These are phyloP conservation scores for Pseudovirgaria hyperparasitica DNA, from an alignment of 2,329 filamentous ascomycete genomes.

Conservation along the genomic window DNA sequence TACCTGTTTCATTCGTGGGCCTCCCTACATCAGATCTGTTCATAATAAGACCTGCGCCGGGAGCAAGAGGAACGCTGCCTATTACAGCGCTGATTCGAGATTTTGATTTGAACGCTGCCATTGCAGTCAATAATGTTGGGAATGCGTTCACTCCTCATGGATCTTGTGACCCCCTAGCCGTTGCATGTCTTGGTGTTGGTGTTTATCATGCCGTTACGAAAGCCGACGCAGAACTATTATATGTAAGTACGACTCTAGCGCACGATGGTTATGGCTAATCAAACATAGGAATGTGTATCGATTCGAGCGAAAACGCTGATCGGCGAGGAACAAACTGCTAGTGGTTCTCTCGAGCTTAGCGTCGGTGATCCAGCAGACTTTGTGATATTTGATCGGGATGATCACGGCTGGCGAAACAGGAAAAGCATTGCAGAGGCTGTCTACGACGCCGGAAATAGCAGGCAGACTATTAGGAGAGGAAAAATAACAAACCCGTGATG, in stretches of 20 bases:
- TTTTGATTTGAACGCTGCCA: constrained; percentile 44
- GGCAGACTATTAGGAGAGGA: constrained; percentile 19
- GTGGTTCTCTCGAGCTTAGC: constrained; percentile 17
- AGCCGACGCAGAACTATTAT: constrained; percentile 45
- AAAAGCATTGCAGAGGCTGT: constrained; percentile 31
- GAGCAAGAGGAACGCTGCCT: constrained; percentile 47
- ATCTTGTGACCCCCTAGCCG: constrained; percentile 49
- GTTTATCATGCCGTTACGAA: constrained; percentile 55
- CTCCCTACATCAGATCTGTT: constrained; percentile 59
- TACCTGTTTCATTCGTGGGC: constrained; percentile 55
- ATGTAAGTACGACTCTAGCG: constrained; percentile 34
- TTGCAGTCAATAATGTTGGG: constrained; percentile 60
- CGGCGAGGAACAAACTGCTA: constrained; percentile 12
- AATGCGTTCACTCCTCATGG: constrained; percentile 65
- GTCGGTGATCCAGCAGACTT: constrained; percentile 29
- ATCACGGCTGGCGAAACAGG: constrained; percentile 27
- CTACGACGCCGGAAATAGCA: constrained; percentile 26
- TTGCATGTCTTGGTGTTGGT: constrained; percentile 51
- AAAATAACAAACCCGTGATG: constrained; percentile 10
- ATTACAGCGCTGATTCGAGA: constrained; percentile 47
- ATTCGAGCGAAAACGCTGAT: constrained; percentile 32
- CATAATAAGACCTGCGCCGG: constrained; percentile 48
- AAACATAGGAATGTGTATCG: constrained; percentile 35
- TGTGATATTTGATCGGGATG: constrained; percentile 26
- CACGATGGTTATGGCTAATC: no score